Base-by-base conservation (phyloP, 1,139 yeast species). In the Debaryomycetaceae sp. region DNA sequence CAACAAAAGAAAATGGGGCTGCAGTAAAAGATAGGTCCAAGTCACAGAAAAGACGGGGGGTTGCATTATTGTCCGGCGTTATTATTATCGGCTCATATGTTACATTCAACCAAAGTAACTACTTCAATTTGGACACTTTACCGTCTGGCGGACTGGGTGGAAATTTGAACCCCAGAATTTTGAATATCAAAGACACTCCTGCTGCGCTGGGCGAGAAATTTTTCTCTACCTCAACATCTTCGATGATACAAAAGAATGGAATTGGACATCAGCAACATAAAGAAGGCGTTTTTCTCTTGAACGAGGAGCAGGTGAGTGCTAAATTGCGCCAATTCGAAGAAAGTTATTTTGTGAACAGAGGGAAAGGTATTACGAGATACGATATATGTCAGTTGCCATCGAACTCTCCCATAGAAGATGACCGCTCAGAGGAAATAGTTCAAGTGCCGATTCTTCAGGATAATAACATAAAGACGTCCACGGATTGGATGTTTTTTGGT, bases 401-500 rank as follows among this genome's bases (percentile, higher is more conserved):
- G 33, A 94, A 92, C 60, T 81, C 85, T 35, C 98, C 98, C 7
- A 88, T 91, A 49, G 99, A 92, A 61, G 98, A 92, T 58, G 96
- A 87, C 55, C 78, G 95, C 46, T 80, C 92, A 1, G 98, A 91
- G 58, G 85, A 84, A 49, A 80, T 89, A 33, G 83, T 91, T 9
- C 89, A 87, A 45, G 88, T 88, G 0, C 95, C 95, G 4, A 70
- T 82, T 31, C 65, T 75, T 43, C 79, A 78, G 51, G 74, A 67
- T 40, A 75, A 75, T 52, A 74, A 76, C 46, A 67, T 72, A 41
- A 69, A 67, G 40, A 76, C 79, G 2, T 72, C 78, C 34, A 76
- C 94, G 1, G 97, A 91, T 60, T 85, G 97, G 87, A 85, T 87
- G 79, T 88, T 92, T 56, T 94, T 95, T 76, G 96, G 98, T 3